Evolutionary conservation across 257 asterid species (phyloP).

Genomic region (Echium plantagineum): DNA sequence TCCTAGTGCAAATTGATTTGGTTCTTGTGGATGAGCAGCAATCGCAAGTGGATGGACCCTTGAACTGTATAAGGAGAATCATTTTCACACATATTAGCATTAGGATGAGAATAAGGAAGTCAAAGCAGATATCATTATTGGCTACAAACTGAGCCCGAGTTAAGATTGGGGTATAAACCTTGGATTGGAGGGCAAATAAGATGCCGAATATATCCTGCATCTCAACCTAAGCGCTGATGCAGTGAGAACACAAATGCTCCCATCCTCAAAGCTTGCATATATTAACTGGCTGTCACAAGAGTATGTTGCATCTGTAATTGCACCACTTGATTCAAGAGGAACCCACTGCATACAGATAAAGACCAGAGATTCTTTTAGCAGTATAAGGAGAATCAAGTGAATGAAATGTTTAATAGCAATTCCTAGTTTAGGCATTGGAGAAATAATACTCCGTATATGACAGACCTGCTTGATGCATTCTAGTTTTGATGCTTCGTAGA

Average conservation of each 20-base stretch:
- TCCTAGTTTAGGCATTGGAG: no score
- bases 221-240: conserved; percentile 31
- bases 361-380: conserved; percentile 37
- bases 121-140: no score
- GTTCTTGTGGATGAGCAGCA: conserved; percentile 47
- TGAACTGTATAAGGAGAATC: conserved; percentile 19
- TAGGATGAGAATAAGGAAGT: no score
- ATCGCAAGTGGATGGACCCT: conserved; percentile 38
- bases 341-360: conserved; percentile 46
- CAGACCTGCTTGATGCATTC: conserved; percentile 47
- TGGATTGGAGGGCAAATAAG: conserved; percentile 39
- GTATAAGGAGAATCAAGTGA: not conserved
- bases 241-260: conserved; percentile 1
- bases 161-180: conserved; percentile 18
- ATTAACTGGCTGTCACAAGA: conserved; percentile 55
- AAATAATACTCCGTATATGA: no score
- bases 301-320: conserved; percentile 55
- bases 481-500: conserved; percentile 42
- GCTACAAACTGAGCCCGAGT: no score
- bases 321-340: conserved; percentile 24
- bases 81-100: not conserved
- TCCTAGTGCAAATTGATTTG: conserved; percentile 54
- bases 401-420: no score
- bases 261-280: conserved; percentile 18
- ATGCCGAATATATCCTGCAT: conserved; percentile 39